phyloP scores from a whole-genome alignment of 495 filamentous ascomycete species.

The Talaromyces proteolyticus region DNA sequence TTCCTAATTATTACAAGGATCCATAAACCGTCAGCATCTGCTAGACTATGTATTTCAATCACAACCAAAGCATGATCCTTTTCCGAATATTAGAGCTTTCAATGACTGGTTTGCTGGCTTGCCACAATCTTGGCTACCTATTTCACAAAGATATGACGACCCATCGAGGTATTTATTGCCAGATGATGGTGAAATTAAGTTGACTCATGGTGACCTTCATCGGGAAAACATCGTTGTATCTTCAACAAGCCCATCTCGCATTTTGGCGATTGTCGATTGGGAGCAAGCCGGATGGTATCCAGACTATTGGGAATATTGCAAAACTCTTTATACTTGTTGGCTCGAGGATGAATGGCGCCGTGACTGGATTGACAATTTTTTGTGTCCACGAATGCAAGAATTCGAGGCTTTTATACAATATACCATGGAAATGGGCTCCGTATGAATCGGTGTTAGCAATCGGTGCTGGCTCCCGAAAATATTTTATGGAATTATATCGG shows the following conservation, averaged over 20 bases:
- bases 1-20: constrained; percentile 17
- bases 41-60: constrained; percentile 28
- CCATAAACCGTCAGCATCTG: constrained; percentile 19
- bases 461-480: no score
- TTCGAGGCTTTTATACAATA: constrained; percentile 20
- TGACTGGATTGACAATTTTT: constrained; percentile 22
- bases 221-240: constrained; percentile 33
- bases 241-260: constrained; percentile 16
- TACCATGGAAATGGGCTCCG: constrained; percentile 19
- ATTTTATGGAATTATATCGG: no score
- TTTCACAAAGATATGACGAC: constrained; percentile 21
- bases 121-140: constrained; percentile 15
- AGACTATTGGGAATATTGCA: constrained; percentile 41
- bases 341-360: constrained; percentile 22
- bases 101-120: constrained; percentile 36
- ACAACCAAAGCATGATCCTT: constrained; percentile 25
- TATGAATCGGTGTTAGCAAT: no score
- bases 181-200: constrained; percentile 28
- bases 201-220: constrained; percentile 37
- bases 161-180: constrained; percentile 30
- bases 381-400: constrained; percentile 13
- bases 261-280: constrained; percentile 35
- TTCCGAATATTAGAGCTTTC: constrained; percentile 30
- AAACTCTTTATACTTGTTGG: constrained; percentile 23
- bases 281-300: constrained; percentile 34